Base-by-base conservation (phyloP, 1,284 basidiomycete genomes). In the Cryptococcus neoformans region DNA sequence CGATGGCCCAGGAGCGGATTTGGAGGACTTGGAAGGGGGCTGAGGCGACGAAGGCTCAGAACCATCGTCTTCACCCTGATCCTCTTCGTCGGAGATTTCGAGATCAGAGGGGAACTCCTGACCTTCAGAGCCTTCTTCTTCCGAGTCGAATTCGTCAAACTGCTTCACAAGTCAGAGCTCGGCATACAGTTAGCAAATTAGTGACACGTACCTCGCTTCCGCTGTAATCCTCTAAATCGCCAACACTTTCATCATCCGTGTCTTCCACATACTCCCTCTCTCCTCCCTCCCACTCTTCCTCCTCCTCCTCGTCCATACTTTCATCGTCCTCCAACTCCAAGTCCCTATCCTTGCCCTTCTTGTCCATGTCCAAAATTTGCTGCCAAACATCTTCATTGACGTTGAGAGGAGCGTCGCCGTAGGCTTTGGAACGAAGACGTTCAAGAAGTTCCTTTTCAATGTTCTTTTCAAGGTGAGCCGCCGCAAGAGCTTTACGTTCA, bases 321-420 rank as follows among this genome's bases (percentile, higher is more conserved):
- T 82, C 82, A 62, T 80, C 80, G 59, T 84, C 81, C 55, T 80
- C 81, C 63, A 79, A 67, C 66, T 81, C 68, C 52, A 79, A 76
- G 60, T 80, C 81, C 56, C 71, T 76, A 51, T 78, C 75, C 67
- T 80, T 80, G 63, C 80, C 81, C 64, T 82, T 81, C 53, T 65
- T 67, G 70, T 92, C 90, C 57, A 85, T 82, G 70, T 95, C 90
- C 50, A 97, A 79, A 44, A 97, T 87, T 6, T 88, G 86, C 65
- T 87, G 85, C 96, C 96, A 99, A 4, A 99, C 93, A 45, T 84
- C 87, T 79, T 99, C 96, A 78, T 99, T 99, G 62, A 99, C 94
- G 77, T 99, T 99, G 42, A 99, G 82, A 17, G 95, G 96, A 36
- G 91, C 90, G 70, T 99, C 96, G 49, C 96, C 95, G 73, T 99